Conservation (phyloP, 2,329 filamentous ascomycete species). For the Magnaporthiopsis poae region DNA sequence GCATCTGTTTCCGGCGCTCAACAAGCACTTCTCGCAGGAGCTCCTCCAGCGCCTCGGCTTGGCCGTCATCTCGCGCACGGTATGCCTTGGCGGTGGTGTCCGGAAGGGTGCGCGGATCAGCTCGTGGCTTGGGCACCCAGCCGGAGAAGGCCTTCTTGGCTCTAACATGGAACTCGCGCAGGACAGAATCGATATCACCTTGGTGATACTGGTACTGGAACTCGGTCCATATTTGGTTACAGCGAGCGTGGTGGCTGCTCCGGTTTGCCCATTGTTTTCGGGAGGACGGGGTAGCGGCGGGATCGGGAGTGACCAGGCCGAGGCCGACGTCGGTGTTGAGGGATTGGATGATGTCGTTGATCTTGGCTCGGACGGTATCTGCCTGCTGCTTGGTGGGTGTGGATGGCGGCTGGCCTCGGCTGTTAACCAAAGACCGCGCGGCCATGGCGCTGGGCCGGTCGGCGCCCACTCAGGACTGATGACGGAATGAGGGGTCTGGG, state of each 20-base stretch:
- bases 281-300: not conserved
- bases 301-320: not conserved
- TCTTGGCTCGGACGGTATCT: not conserved
- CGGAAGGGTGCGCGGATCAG: not conserved
- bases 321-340: conserved; percentile 2
- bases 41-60: not conserved
- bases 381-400: not conserved
- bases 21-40: not conserved
- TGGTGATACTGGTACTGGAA: conserved; percentile 1
- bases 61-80: not conserved
- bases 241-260: not conserved
- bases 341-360: conserved; percentile 11
- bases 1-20: not conserved
- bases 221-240: not conserved
- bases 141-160: not conserved
- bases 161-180: not conserved
- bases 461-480: not conserved
- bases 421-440: no score
- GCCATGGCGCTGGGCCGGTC: not conserved
- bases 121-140: not conserved
- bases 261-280: not conserved
- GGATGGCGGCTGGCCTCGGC: no score
- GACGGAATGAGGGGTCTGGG: no score
- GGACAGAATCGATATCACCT: not conserved
- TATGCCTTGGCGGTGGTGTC: not conserved